Evolutionary conservation across 2,329 filamentous ascomycete genomes (phyloP).

Genomic region (Pseudogymnoascus sp.): DNA sequence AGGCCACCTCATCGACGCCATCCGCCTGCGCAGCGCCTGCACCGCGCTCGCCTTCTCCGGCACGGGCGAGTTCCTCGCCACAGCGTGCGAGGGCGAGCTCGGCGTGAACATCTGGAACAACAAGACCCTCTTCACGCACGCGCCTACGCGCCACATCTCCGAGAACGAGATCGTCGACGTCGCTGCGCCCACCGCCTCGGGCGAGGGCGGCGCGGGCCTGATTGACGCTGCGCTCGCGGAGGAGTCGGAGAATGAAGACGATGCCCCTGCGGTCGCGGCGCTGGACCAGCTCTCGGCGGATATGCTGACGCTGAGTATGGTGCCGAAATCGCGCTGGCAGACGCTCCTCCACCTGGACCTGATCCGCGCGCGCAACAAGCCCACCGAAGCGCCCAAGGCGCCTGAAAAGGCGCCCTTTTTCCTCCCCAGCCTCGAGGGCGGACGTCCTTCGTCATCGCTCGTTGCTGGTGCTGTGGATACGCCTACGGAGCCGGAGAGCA

Average conservation of each 20-base stretch:
- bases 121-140: slow-evolving; percentile 78
- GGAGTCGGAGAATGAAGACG: slow-evolving; percentile 40
- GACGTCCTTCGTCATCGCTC: slow-evolving; percentile 18
- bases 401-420: slow-evolving; percentile 97
- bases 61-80: slow-evolving; percentile 91
- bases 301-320: slow-evolving; percentile 79
- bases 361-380: slow-evolving; percentile 88
- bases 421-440: slow-evolving; percentile 55
- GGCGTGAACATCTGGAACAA: slow-evolving; percentile 97
- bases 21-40: slow-evolving; percentile 70
- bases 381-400: slow-evolving; percentile 79
- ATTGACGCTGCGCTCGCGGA: slow-evolving; percentile 68
- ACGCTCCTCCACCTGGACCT: slow-evolving; percentile 85
- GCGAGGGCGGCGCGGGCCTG: slow-evolving; percentile 68
- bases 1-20: slow-evolving; percentile 87
- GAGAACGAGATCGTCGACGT: slow-evolving; percentile 63
- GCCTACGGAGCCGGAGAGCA: slow-evolving; percentile 20
- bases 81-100: slow-evolving; percentile 69
- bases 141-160: slow-evolving; percentile 76
- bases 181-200: slow-evolving; percentile 64
- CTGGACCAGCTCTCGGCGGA: slow-evolving; percentile 73
- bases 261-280: slow-evolving; percentile 44
- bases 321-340: slow-evolving; percentile 90
- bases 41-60: slow-evolving; percentile 79
- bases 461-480: slow-evolving; percentile 19